phyloP scores from a whole-genome alignment of 148 eudicot genomes.

The Spergularia bocconei region DNA sequence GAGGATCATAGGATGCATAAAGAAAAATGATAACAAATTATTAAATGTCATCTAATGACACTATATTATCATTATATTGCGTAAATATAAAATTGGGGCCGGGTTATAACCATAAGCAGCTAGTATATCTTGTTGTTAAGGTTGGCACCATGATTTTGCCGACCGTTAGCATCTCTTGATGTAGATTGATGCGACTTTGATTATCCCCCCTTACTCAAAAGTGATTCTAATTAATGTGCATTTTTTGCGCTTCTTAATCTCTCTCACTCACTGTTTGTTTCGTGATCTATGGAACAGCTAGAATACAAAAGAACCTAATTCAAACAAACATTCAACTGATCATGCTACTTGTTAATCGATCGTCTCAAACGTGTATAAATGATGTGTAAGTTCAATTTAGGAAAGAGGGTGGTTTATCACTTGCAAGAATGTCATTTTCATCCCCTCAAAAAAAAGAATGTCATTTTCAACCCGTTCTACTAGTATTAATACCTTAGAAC shows the following conservation, averaged over 20 bases:
- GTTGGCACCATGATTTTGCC: constrained; percentile 36
- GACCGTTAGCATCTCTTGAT: constrained; percentile 42
- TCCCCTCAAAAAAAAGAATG: no score
- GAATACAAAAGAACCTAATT: constrained; percentile 3
- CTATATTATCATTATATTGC: no score
- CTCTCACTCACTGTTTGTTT: neutral
- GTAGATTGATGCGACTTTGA: constrained; percentile 31
- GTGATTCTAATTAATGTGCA: constrained; percentile 11
- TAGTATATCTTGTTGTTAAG: constrained; percentile 33
- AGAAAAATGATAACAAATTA: no score
- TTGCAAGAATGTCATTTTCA: no score
- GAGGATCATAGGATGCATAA: no score
- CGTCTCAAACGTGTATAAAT: no score
- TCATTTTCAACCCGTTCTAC: no score
- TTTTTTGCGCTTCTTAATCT: constrained; percentile 13
- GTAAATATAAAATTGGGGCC: constrained; percentile 9
- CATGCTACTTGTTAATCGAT: neutral
- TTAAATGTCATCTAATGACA: no score
- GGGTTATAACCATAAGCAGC: constrained; percentile 3
- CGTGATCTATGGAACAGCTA: constrained; percentile 12
- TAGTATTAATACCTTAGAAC: no score
- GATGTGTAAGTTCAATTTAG: no score
- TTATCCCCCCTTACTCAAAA: neutral
- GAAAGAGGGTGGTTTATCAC: no score
- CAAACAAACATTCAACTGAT: neutral